Evolutionary conservation across 1,139 yeast species (phyloP), one percentile per base, ranked within the genome.

Genomic region (Pichia sp.): DNA sequence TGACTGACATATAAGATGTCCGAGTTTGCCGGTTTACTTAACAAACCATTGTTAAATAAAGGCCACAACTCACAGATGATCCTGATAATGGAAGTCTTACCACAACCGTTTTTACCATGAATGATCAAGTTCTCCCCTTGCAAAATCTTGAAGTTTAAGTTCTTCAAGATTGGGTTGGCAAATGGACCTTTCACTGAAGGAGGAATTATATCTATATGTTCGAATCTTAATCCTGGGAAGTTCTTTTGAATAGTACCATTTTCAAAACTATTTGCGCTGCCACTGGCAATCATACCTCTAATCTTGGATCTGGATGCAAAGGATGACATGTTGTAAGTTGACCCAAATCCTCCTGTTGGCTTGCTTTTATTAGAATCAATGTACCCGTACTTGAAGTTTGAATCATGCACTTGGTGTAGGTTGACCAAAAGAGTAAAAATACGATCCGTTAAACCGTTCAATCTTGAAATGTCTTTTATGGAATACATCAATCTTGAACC

Each of bases 401-500:
- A 76, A 29, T 93, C 87, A 69, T 91, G 96, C 7, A 87, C 95
- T 63, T 87, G 81, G 71, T 92, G 97, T 58, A 92, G 75, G 45
- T 85, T 85, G 12, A 88, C 78, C 60, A 92, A 74, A 55, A 92
- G 74, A 34, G 82, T 81, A 71, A 87, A 92, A 1, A 92, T 88
- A 61, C 97, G 75, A 62, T 90, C 93, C 1, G 97, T 90, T 67
- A 88, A 87, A 10, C 97, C 97, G 1, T 96, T 89, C 57, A 92
- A 77, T 69, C 86, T 93, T 14, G 95, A 87, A n/a, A 92, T 80
- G 70, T 91, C 97, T 69, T 92, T 91, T 62, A 91, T 87, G 2
- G 97, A 90, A 69, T 90, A 90, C 97, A 92, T 91, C 74, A 92
- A 79, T 61, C 97, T 78, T n/a, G 96, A 88, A 6, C 97, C 97